Percentiles rank a stretch among this genome's conserved stretches.
Conservation (phyloP, 2,329 filamentous ascomycete genomes). For the Claviceps sp. region DNA sequence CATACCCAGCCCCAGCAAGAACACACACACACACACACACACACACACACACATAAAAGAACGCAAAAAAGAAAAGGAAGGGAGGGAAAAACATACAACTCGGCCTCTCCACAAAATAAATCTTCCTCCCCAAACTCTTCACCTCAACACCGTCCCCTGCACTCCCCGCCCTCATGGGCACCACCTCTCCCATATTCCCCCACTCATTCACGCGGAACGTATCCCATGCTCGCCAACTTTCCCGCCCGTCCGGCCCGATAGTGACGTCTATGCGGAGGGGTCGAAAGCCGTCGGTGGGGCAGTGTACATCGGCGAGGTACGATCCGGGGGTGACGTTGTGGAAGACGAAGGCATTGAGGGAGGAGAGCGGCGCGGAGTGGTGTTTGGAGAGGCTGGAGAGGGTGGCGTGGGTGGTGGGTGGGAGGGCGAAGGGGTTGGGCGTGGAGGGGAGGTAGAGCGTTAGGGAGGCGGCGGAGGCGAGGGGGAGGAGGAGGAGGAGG, state of each 20-base stretch:
- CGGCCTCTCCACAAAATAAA: constrained; percentile 62
- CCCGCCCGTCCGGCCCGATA: constrained; percentile 21
- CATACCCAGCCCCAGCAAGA: not conserved
- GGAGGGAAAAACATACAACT: constrained; percentile 47
- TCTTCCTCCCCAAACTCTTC: constrained; percentile 48
- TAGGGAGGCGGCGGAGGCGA: constrained; percentile 16
- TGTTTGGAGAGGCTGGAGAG: constrained; percentile 28
- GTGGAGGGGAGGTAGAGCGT: constrained; percentile 34
- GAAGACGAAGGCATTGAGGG: constrained; percentile 63
- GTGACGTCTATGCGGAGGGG: constrained; percentile 67
- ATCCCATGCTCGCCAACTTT: constrained; percentile 53
- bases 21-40: not conserved
- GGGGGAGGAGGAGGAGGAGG: constrained; percentile 12
- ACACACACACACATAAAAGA: not conserved
- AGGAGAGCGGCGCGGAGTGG: constrained; percentile 48
- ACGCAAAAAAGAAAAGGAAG: not conserved
- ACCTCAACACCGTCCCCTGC: constrained; percentile 38
- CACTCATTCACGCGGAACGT: constrained; percentile 84
- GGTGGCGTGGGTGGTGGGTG: constrained; percentile 53
- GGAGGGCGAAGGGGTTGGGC: constrained; percentile 40
- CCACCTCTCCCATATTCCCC: constrained; percentile 65
- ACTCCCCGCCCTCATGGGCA: constrained; percentile 23
- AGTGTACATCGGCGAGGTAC: constrained; percentile 74
- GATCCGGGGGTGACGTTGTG: constrained; percentile 54
- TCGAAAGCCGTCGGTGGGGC: constrained; percentile 59